Base-by-base conservation (phyloP, 2,329 filamentous ascomycete species). In the Sphaerulina musiva region DNA sequence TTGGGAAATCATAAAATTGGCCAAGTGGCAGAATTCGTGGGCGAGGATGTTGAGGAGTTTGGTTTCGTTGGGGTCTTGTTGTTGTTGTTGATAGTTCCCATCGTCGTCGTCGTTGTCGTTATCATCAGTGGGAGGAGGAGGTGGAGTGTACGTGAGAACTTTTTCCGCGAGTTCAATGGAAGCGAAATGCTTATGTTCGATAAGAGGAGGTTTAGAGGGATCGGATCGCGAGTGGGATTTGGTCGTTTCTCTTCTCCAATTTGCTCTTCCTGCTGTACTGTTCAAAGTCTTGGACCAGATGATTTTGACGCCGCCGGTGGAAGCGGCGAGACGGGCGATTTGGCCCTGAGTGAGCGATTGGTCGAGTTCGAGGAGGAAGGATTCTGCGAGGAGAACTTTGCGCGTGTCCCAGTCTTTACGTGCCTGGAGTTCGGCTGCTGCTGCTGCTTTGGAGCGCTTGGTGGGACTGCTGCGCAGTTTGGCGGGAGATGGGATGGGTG, bases 11-110 rank as follows among this genome's bases (percentile, higher is more conserved):
- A 97, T 95, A 70, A 92, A 96, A 64, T 90, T 95, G 42, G 89
- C 85, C 1, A 97, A 75, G 67, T 98, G 93, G 70, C 93, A 97
- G 74, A 93, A 97, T 65, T 98, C 93, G 69, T 98, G 93, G 0
- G 92, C 89, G n/a, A 97, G 74, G 0, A 93, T 90, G 69, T 96
- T 96, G 59, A 93, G 78, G 1, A 97, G 79, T 26, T 53, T 53
- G 1, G 46, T 53, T 14, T 56, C 54, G 46, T 40, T 44, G 32
- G 53, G 40, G 2, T 2, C 89, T 20, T 20, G 20, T 20, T 20
- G 20, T 20, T 20, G 20, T 20, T 20, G 20, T 20, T 20, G 20
- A 20, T 20, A 20, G 20, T 20, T 2, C 1, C 5, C 26, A 29
- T 29, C 26, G 2, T 29, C 26, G 26, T 29, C 26, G 26, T 29